Percentiles rank a stretch among this genome's conserved stretches.
Evolutionary conservation across 2,329 filamentous ascomycete genomes (phyloP).

Genomic region (Hirsutella rhossiliensis): DNA sequence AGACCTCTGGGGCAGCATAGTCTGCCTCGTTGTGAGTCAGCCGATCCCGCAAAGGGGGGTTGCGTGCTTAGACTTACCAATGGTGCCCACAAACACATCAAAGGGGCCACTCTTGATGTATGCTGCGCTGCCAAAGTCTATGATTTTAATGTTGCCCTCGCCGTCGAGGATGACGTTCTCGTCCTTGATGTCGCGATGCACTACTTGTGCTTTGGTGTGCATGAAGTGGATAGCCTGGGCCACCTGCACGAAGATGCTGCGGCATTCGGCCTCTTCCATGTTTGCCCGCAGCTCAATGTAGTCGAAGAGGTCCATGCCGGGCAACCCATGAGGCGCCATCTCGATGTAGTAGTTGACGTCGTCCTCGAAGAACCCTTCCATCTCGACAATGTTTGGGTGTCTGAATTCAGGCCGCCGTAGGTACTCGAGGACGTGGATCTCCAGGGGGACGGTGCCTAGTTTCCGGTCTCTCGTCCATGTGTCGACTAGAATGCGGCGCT

Average conservation of each 20-base stretch:
- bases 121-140: conserved; percentile 94
- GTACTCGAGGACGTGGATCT: conserved; percentile 95
- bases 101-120: conserved; percentile 98
- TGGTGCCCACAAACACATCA: conserved; percentile 97
- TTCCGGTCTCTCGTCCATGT: conserved; percentile 94
- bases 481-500: conserved; percentile 90
- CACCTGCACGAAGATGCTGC: conserved; percentile 92
- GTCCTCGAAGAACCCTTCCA: conserved; percentile 66
- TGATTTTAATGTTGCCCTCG: conserved; percentile 90
- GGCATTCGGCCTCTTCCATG: conserved; percentile 90
- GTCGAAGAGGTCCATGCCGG: conserved; percentile 97
- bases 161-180: conserved; percentile 96
- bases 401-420: conserved; percentile 60
- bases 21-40: conserved; percentile 40
- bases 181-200: conserved; percentile 97
- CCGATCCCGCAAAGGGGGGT: conserved; percentile 20
- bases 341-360: conserved; percentile 96
- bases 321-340: conserved; percentile 88
- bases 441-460: conserved; percentile 86
- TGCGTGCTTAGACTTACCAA: conserved; percentile 53
- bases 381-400: conserved; percentile 61
- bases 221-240: conserved; percentile 82
- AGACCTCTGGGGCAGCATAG: conserved; percentile 95
- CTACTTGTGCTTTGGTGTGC: conserved; percentile 80
- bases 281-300: conserved; percentile 94